Percentiles rank a stretch among this genome's conserved stretches.
These are phyloP conservation scores for Yarrowia hollandica DNA, from an alignment of 805 yeast species.

Conservation along the genomic window DNA sequence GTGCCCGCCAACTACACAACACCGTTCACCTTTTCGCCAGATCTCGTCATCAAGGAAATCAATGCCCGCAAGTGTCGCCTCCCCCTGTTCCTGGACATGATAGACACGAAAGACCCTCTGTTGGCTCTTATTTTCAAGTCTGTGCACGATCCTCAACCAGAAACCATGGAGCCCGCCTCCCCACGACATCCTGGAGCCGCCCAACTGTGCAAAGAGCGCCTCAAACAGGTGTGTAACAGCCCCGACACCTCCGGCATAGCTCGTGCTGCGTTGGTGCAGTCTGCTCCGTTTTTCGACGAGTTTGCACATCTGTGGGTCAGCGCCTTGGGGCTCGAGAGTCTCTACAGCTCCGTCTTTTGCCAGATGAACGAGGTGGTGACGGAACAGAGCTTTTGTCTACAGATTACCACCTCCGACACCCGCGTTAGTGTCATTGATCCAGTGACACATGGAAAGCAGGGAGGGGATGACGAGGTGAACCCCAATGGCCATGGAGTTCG, in stretches of 20 bases:
- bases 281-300: conserved; percentile 33
- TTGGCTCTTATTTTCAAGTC: conserved; percentile 17
- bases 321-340: conserved; percentile 31
- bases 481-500: conserved; percentile 8
- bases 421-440: conserved; percentile 17
- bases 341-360: conserved; percentile 33
- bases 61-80: conserved; percentile 8
- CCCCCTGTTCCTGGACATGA: conserved; percentile 15
- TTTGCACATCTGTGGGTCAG: conserved; percentile 34
- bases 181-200: not conserved
- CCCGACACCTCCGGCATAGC: conserved; percentile 31
- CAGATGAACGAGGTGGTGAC: conserved; percentile 31
- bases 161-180: not conserved
- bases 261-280: conserved; percentile 32
- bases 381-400: conserved; percentile 33
- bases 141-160: not conserved
- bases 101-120: conserved; percentile 3
- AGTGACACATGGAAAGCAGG: not conserved
- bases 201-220: not conserved
- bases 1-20: conserved; percentile 32
- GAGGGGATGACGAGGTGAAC: not conserved
- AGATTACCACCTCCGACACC: conserved; percentile 17
- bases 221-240: conserved; percentile 9
- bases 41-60: conserved; percentile 25
- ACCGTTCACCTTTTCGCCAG: conserved; percentile 16